Evolutionary conservation across 129 eudicot genomes (phyloP).

Genomic region (Artemisia tridentata): DNA sequence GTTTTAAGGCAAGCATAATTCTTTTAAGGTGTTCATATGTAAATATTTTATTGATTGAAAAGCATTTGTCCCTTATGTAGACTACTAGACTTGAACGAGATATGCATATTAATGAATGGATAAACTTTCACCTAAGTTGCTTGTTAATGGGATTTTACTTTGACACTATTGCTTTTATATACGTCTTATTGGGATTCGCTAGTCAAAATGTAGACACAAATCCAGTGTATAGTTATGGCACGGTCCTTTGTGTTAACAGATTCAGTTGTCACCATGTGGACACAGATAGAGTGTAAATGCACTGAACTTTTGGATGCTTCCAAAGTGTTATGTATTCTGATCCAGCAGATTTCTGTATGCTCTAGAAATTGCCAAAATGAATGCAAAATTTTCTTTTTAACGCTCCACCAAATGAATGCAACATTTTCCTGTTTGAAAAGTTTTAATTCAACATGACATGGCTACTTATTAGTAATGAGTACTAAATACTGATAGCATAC

Average conservation of each 20-base stretch:
- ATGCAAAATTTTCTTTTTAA: neutral
- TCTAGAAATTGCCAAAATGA: constrained; percentile 1
- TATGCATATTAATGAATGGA: constrained; percentile 2
- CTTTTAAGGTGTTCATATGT: neutral
- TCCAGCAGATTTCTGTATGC: neutral
- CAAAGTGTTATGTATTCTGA: neutral
- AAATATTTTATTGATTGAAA: constrained; percentile 19
- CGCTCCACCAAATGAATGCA: neutral
- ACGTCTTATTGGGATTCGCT: too few relatives aligned
- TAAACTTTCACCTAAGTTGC: neutral
- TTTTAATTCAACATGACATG: neutral
- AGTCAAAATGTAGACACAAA: too few relatives aligned
- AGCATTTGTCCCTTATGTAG: neutral
- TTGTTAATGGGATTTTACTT: too few relatives aligned
- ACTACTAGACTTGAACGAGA: neutral
- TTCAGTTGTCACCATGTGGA: too few relatives aligned
- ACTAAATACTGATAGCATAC: neutral
- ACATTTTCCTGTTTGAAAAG: neutral
- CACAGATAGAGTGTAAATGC: neutral
- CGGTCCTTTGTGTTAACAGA: too few relatives aligned
- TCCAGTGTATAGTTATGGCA: too few relatives aligned
- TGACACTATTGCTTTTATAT: too few relatives aligned
- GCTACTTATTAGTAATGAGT: neutral
- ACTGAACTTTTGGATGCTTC: neutral
- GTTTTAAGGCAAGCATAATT: constrained; percentile 70